These are phyloP conservation scores for Pseudonitzschia delicatissima DNA, from an alignment of 108 stramenopile species.

Conservation along the genomic window DNA sequence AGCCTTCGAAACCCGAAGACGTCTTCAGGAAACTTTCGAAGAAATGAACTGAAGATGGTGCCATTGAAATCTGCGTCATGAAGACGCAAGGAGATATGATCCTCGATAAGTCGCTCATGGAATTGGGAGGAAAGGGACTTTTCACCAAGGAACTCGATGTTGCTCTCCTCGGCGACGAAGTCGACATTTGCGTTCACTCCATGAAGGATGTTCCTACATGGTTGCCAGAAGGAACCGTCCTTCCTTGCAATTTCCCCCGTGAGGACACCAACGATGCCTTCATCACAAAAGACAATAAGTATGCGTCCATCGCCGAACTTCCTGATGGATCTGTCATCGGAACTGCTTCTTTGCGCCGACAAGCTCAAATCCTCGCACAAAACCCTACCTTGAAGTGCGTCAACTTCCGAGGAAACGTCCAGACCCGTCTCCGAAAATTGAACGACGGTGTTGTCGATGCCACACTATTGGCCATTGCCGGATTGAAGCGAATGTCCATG, in stretches of 20 bases:
- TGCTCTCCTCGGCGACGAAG: constrained; percentile 93
- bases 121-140: constrained; percentile 99
- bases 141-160: constrained; percentile 99
- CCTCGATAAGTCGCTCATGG: constrained; percentile 98
- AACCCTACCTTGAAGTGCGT: constrained; percentile 97
- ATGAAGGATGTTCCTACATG: constrained; percentile 99
- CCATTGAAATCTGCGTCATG: constrained; percentile 96
- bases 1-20: constrained; percentile 93
- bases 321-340: constrained; percentile 95
- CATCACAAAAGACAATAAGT: constrained; percentile 57
- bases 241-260: constrained; percentile 96
- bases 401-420: constrained; percentile 99
- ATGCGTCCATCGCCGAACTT: constrained; percentile 82
- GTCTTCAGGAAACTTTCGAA: constrained; percentile 88
- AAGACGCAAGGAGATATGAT: constrained; percentile 99
- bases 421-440: constrained; percentile 98
- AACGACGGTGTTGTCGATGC: constrained; percentile 98
- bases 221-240: constrained; percentile 94
- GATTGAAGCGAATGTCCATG: constrained; percentile 98
- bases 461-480: constrained; percentile 97
- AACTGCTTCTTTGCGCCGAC: constrained; percentile 96
- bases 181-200: constrained; percentile 99
- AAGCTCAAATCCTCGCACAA: constrained; percentile 92
- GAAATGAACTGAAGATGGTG: constrained; percentile 93
- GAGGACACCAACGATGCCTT: constrained; percentile 99